Evolutionary conservation across 2,329 filamentous ascomycete genomes (phyloP), one percentile per base, ranked within the genome.

Genomic region (Trichoderma sp.): DNA sequence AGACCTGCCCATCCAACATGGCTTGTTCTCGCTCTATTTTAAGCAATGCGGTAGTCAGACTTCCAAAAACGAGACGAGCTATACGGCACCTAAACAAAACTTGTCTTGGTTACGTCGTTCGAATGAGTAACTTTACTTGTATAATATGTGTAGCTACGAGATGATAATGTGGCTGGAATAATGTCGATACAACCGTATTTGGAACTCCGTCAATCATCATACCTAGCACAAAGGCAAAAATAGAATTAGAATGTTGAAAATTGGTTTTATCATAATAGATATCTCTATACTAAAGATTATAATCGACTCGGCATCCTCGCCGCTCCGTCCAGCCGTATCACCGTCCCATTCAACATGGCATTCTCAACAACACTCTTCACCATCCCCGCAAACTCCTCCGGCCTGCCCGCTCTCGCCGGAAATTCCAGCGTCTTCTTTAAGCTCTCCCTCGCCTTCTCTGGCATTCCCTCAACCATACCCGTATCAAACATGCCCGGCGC

Each of bases 401-500:
- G 62, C 43, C 62, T 53, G n/a, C 62, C 62, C 62, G 62, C 62
- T 30, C 62, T 53, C 62, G 43, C 62, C 62, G 62, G 62, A 65
- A 65, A 65, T 5, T 65, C 62, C 9, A 65, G 28, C 11, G 62
- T 65, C 62, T 65, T 65, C 9, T 65, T 53, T 28, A 65, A 34
- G 2, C 62, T 65, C 8, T 65, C 62, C n/a, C 62, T 65, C 3
- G 62, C 62, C 62, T 34, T 65, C 1, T 53, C 43, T 0, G 62
- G 62, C 62, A 65, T 65, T 3, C 62, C 62, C 14, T 53, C 62
- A n/a, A 65, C 62, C 62, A 65, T 65, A 1, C 62, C 62, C 12
- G 62, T 65, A 18, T 65, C 62, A 53, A 65, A 65, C 62, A 65
- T 65, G 3, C 62, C 62, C 28, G 62, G 62, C 62, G 62, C 62